phyloP scores from a whole-genome alignment of 371 early-diverging fungal species.

The Mucor plumbeus region DNA sequence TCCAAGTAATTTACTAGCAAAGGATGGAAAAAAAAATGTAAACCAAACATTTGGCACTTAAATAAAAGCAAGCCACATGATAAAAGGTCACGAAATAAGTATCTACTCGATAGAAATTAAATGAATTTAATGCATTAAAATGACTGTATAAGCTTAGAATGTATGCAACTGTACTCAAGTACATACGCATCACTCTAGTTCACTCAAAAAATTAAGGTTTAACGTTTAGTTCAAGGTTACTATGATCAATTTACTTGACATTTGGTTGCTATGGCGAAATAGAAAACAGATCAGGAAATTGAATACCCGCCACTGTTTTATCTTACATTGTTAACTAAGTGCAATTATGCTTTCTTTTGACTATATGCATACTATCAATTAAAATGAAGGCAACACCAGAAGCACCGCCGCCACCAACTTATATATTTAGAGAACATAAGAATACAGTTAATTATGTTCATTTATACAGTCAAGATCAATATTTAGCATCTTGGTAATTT shows the following conservation, averaged over 20 bases:
- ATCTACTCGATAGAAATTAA: background rate
- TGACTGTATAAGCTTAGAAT: background rate
- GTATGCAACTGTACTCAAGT: background rate
- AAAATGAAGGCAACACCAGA: slow-evolving; percentile 1
- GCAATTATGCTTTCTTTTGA: background rate
- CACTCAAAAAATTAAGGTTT: background rate
- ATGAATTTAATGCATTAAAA: background rate
- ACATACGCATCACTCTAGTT: background rate
- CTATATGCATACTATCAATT: background rate
- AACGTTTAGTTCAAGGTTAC: background rate
- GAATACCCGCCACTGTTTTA: background rate
- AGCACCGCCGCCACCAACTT: slow-evolving; percentile 36
- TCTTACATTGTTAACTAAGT: background rate
- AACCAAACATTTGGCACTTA: slow-evolving; percentile 4
- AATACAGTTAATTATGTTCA: slow-evolving; percentile 33
- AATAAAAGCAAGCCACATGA: slow-evolving; percentile 18
- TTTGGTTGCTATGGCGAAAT: background rate
- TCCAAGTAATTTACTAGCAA: slow-evolving; percentile 1
- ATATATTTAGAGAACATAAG: slow-evolving; percentile 45
- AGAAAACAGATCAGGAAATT: background rate
- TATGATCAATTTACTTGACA: background rate
- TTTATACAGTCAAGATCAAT: slow-evolving; percentile 33
- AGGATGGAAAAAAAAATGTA: slow-evolving; percentile 20
- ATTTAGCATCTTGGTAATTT: slow-evolving; percentile 43
- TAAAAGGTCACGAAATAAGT: slow-evolving; percentile 16